Evolutionary conservation across 2,329 filamentous ascomycete genomes (phyloP).

Genomic region (Pestalotiopsis sp.): DNA sequence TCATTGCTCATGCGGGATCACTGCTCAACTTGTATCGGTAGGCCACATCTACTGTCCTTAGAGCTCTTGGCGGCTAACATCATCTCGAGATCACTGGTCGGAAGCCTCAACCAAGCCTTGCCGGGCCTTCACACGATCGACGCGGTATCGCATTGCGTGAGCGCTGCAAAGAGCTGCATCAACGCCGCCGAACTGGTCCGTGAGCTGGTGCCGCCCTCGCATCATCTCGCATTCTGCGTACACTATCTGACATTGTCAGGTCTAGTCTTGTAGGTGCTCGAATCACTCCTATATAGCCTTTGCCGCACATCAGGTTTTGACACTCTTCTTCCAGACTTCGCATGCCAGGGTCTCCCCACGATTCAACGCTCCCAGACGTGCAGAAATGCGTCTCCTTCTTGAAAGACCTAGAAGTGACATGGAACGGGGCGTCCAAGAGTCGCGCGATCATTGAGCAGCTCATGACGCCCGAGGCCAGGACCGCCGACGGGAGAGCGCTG

Average conservation of each 20-base stretch:
- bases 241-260: conserved; percentile 8
- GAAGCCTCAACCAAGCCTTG: neutral
- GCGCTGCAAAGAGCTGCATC: conserved; percentile 6
- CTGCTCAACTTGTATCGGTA: conserved; percentile 9
- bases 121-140: neutral
- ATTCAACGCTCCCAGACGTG: neutral
- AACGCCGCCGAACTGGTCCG: conserved; percentile 6
- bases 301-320: neutral
- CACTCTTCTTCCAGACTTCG: neutral
- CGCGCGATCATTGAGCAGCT: conserved; percentile 8
- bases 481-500: neutral
- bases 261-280: neutral
- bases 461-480: neutral
- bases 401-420: conserved; percentile 6
- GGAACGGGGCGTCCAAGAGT: neutral
- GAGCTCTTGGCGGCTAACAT: neutral
- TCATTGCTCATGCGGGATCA: conserved; percentile 8
- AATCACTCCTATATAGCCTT: neutral
- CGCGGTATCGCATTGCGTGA: conserved; percentile 1
- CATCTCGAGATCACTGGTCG: neutral
- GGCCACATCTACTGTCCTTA: neutral
- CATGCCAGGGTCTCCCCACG: conserved; percentile 3
- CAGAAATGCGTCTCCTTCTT: conserved; percentile 3
- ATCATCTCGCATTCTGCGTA: conserved; percentile 6
- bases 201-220: conserved; percentile 3